Conservation (phyloP, 2,329 filamentous ascomycete genomes). For the Monilinia vaccinii-corymbosi region DNA sequence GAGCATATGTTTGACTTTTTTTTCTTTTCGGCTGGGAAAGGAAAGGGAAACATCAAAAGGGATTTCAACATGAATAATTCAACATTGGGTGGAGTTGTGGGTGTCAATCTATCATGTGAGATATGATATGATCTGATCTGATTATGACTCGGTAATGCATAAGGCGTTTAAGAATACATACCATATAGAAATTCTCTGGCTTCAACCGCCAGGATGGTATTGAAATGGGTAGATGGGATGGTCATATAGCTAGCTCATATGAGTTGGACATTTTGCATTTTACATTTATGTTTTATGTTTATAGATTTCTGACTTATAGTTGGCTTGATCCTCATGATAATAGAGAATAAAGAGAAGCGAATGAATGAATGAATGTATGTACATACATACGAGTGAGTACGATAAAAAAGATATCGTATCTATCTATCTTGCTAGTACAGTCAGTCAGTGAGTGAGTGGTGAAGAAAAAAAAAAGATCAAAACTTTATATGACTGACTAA, state of each 20-base stretch:
- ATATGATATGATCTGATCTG: slow-evolving; percentile 1
- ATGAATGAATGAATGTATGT: not conserved
- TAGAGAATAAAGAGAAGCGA: too few species aligned
- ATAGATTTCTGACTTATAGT: not conserved
- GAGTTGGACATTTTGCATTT: not conserved
- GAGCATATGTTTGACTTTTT: not conserved
- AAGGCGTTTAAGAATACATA: slow-evolving; percentile 2
- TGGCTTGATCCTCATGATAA: not conserved
- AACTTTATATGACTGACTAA: too few species aligned
- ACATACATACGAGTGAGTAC: too few species aligned
- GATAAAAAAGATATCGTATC: too few species aligned
- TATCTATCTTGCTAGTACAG: too few species aligned
- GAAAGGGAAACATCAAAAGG: not conserved
- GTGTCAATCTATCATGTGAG: slow-evolving; percentile 1
- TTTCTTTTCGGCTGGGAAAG: not conserved
- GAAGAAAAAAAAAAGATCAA: too few species aligned
- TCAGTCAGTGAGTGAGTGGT: too few species aligned
- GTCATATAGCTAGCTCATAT: not conserved
- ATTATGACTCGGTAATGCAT: slow-evolving; percentile 1
- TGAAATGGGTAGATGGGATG: not conserved
- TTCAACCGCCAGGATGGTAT: slow-evolving; percentile 4
- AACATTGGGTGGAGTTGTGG: slow-evolving; percentile 9
- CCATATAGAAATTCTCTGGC: slow-evolving; percentile 4
- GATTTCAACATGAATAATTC: slow-evolving; percentile 10
- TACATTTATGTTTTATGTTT: not conserved